These are phyloP conservation scores for Irpex lacteus DNA, from an alignment of 1,284 basidiomycete genomes.

Conservation along the genomic window DNA sequence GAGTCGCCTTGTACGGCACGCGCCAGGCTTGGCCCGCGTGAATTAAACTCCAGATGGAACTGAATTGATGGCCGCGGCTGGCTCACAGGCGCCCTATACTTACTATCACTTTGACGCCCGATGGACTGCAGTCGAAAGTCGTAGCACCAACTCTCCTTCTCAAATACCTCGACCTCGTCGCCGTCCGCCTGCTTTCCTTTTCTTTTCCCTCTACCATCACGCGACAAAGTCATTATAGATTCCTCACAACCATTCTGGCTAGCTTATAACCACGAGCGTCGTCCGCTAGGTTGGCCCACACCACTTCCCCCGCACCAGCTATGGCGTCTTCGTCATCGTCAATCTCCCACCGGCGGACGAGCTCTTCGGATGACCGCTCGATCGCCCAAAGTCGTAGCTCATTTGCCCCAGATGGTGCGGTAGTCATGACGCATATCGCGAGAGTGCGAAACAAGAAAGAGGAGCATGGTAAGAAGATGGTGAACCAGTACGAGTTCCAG, in stretches of 20 bases:
- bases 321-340: conserved; percentile 7
- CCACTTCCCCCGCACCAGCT: background rate
- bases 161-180: background rate
- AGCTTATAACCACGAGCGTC: background rate
- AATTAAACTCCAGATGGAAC: background rate
- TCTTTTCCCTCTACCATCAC: background rate
- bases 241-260: background rate
- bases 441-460: background rate
- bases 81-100: conserved; percentile 5
- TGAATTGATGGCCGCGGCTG: conserved; percentile 2
- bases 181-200: background rate
- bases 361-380: background rate
- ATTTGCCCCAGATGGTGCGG: conserved; percentile 29
- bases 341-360: background rate
- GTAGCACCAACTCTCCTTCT: background rate
- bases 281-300: background rate
- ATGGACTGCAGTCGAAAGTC: background rate
- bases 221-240: background rate
- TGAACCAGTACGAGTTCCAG: conserved; percentile 79
- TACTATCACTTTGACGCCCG: conserved; percentile 8
- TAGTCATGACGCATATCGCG: conserved; percentile 50
- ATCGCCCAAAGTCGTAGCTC: background rate
- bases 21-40: background rate
- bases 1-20: conserved; percentile 3
- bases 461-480: conserved; percentile 41